Conservation (phyloP, 1,284 basidiomycete species). For the Omphalotus olearius region DNA sequence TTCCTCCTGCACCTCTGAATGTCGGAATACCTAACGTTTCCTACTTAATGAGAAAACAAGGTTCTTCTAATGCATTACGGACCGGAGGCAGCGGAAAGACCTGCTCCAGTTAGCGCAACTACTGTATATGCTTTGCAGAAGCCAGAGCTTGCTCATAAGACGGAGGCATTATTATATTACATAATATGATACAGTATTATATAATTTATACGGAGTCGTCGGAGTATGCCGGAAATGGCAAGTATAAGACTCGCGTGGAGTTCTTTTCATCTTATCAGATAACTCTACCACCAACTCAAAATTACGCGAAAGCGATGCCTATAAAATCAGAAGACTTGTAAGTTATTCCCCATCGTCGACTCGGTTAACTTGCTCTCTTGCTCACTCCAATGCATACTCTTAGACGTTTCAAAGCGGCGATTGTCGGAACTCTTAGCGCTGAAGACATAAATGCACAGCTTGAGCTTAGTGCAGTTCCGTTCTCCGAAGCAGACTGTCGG, state of each 20-base stretch:
- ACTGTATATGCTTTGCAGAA: conserved; percentile 43
- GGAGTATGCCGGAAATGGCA: neutral
- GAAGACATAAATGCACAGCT: conserved; percentile 37
- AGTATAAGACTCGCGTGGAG: neutral
- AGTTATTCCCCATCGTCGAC: neutral
- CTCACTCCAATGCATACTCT: conserved; percentile 32
- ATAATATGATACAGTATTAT: no score
- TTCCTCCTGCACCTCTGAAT: conserved; percentile 56
- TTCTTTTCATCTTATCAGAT: conserved; percentile 32
- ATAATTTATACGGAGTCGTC: neutral
- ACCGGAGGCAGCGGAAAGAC: conserved; percentile 60
- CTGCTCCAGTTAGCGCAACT: conserved; percentile 58
- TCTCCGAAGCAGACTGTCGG: conserved; percentile 68
- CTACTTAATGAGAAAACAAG: neutral
- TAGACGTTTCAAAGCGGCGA: conserved; percentile 32
- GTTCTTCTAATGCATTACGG: neutral
- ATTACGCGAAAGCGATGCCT: conserved; percentile 2
- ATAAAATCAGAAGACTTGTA: conserved; percentile 7
- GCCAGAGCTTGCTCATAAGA: neutral
- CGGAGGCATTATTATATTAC: neutral
- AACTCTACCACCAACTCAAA: conserved; percentile 9
- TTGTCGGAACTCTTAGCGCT: conserved; percentile 30
- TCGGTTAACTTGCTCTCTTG: conserved; percentile 6
- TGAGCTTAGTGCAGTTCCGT: conserved; percentile 55
- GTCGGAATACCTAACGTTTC: conserved; percentile 51